phyloP scores from a whole-genome alignment of 2,329 filamentous ascomycete genomes.

The Penicillium vulpinum region DNA sequence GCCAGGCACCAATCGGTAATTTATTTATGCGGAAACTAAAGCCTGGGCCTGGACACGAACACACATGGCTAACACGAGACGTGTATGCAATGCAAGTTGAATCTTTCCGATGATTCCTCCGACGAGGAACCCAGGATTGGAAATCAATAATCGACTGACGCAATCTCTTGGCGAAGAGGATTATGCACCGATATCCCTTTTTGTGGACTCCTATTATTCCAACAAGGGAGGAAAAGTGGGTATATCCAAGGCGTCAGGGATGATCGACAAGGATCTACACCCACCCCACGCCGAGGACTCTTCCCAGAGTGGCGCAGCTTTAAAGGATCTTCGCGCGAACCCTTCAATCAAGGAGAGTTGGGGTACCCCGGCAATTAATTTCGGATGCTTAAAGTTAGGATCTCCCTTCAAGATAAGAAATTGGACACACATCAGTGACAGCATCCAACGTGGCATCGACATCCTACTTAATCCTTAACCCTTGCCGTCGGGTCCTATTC shows the following conservation, averaged over 20 bases:
- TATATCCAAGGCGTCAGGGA: not conserved
- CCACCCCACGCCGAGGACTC: slow-evolving; percentile 1
- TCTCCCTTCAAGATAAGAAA: slow-evolving; percentile 2
- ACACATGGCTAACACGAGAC: not conserved
- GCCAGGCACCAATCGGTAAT: not conserved
- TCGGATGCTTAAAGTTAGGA: slow-evolving; percentile 3
- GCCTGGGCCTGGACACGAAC: not conserved
- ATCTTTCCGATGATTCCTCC: not conserved
- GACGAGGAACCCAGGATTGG: not conserved
- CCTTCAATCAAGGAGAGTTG: not conserved
- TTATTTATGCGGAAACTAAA: not conserved
- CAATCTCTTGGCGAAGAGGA: slow-evolving; percentile 1
- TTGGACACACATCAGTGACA: slow-evolving; percentile 5
- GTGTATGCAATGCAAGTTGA: not conserved
- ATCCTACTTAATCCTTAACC: not conserved
- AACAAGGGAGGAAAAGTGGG: not conserved
- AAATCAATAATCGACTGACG: not conserved
- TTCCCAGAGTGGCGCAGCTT: slow-evolving; percentile 3
- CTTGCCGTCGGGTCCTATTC: not conserved
- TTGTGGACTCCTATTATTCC: not conserved
- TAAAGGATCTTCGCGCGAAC: not conserved
- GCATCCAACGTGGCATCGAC: not conserved
- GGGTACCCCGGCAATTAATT: not conserved
- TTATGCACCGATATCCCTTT: not conserved
- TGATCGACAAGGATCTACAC: not conserved